These are phyloP conservation scores for Nicotiana benthamiana DNA, from an alignment of 257 asterid species.

Conservation along the genomic window DNA sequence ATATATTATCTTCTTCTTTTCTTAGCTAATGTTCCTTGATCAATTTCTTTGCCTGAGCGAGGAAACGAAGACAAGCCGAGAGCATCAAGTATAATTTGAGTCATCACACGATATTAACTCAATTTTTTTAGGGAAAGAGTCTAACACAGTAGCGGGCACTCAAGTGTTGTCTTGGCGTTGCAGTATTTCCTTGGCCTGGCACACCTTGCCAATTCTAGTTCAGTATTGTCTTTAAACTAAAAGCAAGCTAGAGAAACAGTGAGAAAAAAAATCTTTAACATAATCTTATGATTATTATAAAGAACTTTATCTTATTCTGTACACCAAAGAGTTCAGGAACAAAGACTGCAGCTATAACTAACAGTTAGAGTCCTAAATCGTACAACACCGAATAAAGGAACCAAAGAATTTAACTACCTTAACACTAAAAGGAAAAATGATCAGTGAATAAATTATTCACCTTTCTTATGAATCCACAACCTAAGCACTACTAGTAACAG, in stretches of 20 bases:
- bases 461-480: background rate
- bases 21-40: too few species aligned
- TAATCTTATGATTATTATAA: background rate
- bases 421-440: background rate
- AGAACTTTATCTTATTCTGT: background rate
- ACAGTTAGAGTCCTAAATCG: background rate
- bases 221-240: background rate
- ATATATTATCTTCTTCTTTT: too few species aligned
- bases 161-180: background rate
- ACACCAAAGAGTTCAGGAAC: background rate
- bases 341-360: background rate
- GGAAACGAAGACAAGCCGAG: too few species aligned
- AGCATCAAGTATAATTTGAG: too few species aligned
- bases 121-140: background rate
- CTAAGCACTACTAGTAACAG: background rate
- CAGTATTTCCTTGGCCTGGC: background rate
- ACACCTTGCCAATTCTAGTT: background rate
- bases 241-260: background rate
- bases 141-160: background rate
- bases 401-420: background rate
- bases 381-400: background rate
- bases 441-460: constrained; percentile 1
- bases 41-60: too few species aligned
- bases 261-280: background rate
- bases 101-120: background rate